Evolutionary conservation across 768 basidiomycete species (phyloP), one percentile per base, ranked within the genome.

Genomic region (Dacryopinax spathularia): DNA sequence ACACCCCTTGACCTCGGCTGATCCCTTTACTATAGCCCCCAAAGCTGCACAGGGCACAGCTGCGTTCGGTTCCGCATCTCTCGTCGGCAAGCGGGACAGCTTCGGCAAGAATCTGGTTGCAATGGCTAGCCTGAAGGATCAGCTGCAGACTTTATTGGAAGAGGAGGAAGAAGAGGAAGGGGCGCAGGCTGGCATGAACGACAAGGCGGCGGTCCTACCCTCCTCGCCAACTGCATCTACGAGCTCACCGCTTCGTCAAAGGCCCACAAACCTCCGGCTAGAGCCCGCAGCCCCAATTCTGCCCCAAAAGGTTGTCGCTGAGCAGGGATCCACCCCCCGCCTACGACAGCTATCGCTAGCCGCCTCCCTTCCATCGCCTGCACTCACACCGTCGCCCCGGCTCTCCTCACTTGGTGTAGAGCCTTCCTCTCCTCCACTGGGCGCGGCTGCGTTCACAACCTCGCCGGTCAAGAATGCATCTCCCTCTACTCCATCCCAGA

Each of bases 151-250:
- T 18, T 78, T 91, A 31, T 76, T 92, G 33, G 90, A 91, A 69
- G 91, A 90, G 70, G 88, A 92, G 63, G 90, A 91, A 61, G 89
- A 93, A 60, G 91, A 91, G 39, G 90, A 91, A 27, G 87, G 87
- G 2, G 73, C n/a, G n/a, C n/a, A 74, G 27, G 63, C 66, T 0
- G 72, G 68, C 25, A 36, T 62, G 29, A 41, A 65, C 43, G 65
- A 72, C 6, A 65, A 65, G 20, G 48, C 69, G 29, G 64, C 71
- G 60, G 61, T 70, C 18, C n/a, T 66, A 25, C 34, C 61, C 15
- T 15, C 29, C 18, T 31, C 63, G 3, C 33, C 33, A n/a, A 25
- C 56, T 18, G 27, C 39, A 63, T 33, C 34, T 35, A 63, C 20
- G 61, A 41, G 61, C 48, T 62, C 22, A 61, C 62, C 33, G 65